Evolutionary conservation across 129 eudicot species (phyloP).

Genomic region (Chrysanthemum lavandulifolium): DNA sequence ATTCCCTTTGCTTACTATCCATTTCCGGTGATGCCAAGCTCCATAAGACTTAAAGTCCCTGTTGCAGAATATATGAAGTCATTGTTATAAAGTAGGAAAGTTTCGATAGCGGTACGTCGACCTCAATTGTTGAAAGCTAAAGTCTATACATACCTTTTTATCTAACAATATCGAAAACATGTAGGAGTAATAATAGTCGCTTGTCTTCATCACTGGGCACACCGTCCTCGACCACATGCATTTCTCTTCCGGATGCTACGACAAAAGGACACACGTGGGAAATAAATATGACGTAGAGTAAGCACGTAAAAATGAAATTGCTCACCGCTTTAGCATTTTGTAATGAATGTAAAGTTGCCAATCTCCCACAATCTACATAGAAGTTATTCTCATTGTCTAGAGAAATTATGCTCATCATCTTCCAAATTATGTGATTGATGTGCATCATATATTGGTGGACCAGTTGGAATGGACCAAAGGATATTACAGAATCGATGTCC

Average conservation of each 20-base stretch:
- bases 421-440: conserved; percentile 58
- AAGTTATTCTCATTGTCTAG: conserved; percentile 39
- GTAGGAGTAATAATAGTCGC: no score
- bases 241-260: no score
- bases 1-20: conserved; percentile 79
- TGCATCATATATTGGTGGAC: conserved; percentile 72
- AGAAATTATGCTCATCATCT: conserved; percentile 41
- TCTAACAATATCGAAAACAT: no score
- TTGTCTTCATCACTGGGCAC: no score
- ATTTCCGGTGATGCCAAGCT: conserved; percentile 90
- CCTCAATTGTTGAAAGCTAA: no score
- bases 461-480: conserved; percentile 71
- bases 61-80: no score
- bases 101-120: no score
- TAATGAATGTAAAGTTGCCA: conserved; percentile 75
- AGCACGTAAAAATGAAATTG: neutral
- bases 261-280: no score
- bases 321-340: conserved; percentile 49
- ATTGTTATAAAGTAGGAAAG: no score
- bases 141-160: no score
- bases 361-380: conserved; percentile 83
- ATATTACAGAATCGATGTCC: conserved; percentile 56
- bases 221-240: no score
- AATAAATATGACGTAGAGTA: no score
- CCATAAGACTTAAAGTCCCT: conserved; percentile 67